Base-by-base conservation (phyloP, 176 grass and related monocot genomes). In the Phoenix roebelenii region DNA sequence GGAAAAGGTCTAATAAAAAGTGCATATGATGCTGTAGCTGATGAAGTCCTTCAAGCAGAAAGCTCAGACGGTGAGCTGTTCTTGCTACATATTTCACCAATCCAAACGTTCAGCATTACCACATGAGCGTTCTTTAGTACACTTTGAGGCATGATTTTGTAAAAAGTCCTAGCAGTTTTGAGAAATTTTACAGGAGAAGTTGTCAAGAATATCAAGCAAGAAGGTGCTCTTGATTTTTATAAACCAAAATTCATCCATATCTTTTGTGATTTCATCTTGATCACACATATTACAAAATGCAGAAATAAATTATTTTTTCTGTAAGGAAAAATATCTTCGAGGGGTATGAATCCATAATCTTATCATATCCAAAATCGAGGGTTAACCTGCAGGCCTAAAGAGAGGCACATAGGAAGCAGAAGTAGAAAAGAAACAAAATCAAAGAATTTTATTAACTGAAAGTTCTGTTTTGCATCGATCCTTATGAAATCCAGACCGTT, bases 241-340 rank as follows among this genome's bases (percentile, higher is more conserved):
- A 85, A 79, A 77, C 93, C 84, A 62, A 97, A 91, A 61, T 91
- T 91, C 76, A 88, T 75, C 58, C 85, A 85, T 78, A 85, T 97
- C 24, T 97, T 97, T 62, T 97, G 84, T 70, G 93, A 97, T 76
- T 30, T 30, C 28, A 6, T 30, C 28, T 30, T 30, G 28, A 30
- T 30, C 28, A 6, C 28, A 30, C 5, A 30, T 6, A 30, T 30
- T 30, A 30, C 28, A 30, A 6, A 30, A 30, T 6, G 5, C 28
- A 30, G 28, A 30, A 30, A 30, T 30, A 30, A 30, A 30, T 30
- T 30, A 30, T 6, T 1, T 30, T 30, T 30, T 30, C 28, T 30
- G 28, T 30, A 6, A 6, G 87, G 87, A 91, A 83, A 56, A 61
- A 22, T 68, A 30, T 30, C 28, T 30, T 30, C 6, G 28, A 30